Base-by-base conservation (phyloP, 148 eudicot genomes). In the Dianthus caryophyllus region DNA sequence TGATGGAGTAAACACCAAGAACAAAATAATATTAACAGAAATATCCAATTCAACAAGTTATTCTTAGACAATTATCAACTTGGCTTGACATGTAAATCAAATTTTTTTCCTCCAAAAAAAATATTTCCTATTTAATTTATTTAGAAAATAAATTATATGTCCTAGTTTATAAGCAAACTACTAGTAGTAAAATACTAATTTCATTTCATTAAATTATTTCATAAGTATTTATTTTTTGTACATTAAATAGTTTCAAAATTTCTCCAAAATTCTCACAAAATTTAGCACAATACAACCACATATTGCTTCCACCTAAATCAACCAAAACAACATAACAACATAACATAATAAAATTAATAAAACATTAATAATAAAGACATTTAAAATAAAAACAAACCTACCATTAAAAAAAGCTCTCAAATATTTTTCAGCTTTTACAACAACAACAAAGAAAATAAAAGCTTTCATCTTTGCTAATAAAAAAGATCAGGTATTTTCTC, bases 41-140 rank as follows among this genome's bases (percentile, higher is more conserved):
- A 76, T 66, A 48, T 62, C 78, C 69, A 48, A 72, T 52, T n/a
- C 77, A 73, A 70, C 75, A 81, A 78, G 75, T 77, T 70, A 70
- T 81, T 78, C 80, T 72, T 75, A 67, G 65, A 62, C 63, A 21
- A 66, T 75, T 76, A 69, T 66, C 82, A 78, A 78, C 82, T 81
- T 78, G 76, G 76, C 81, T 81, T 78, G 71, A 59, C 70, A 39
- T 57, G 43, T 75, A 64, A 67, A 71, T 39, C 69, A 75, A 60
- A 75, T 53, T 38, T 29, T 52, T 25, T 68, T 47, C 29, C 46
- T 46, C 54, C 29, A 18, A 56, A 54, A 43, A 44, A 41, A 46
- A 69, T 39, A 38, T n/a, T 64, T 12, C 5, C 5, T 2, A 15
- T 26, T 29, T 16, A 18, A 65, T 46, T 17, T 22, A 63, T 55